Evolutionary conservation across 257 asterid genomes (phyloP).

Genomic region (Oldenlandia corymbosa): DNA sequence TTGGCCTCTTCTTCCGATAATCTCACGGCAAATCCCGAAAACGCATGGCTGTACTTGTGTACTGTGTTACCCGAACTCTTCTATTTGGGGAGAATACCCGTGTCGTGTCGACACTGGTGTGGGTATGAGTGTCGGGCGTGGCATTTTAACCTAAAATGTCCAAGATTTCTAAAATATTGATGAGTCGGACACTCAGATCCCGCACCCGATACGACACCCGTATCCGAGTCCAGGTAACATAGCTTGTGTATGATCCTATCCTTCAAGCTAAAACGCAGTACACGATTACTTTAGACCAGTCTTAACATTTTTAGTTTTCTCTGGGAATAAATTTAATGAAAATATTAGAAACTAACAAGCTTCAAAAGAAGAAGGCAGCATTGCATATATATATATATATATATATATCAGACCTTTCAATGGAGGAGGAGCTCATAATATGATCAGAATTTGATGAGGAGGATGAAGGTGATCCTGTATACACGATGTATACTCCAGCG

Average conservation of each 20-base stretch:
- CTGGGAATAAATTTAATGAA: neutral
- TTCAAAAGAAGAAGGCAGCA: too few species aligned
- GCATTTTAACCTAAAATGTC: too few species aligned
- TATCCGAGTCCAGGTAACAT: too few species aligned
- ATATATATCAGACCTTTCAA: slow-evolving; percentile 30
- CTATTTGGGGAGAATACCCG: too few species aligned
- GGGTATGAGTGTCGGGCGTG: too few species aligned
- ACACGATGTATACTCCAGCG: slow-evolving; percentile 55
- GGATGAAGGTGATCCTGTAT: slow-evolving; percentile 61
- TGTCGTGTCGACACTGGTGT: too few species aligned
- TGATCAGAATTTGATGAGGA: slow-evolving; percentile 38
- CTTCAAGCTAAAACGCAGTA: slow-evolving; percentile 34
- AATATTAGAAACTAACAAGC: neutral
- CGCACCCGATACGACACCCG: too few species aligned
- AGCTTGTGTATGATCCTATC: slow-evolving; percentile 50
- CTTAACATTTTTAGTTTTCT: neutral
- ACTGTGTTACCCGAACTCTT: too few species aligned
- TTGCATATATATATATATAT: too few species aligned
- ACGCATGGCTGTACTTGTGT: slow-evolving; percentile 55
- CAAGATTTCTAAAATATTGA: too few species aligned
- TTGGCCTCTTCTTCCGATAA: slow-evolving; percentile 57
- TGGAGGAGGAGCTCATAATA: slow-evolving; percentile 43
- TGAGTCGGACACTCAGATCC: too few species aligned
- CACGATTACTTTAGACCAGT: neutral
- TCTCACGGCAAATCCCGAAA: slow-evolving; percentile 70